These are phyloP conservation scores for Nothophoma quercina DNA, from an alignment of 2,329 filamentous ascomycete genomes.

Conservation along the genomic window DNA sequence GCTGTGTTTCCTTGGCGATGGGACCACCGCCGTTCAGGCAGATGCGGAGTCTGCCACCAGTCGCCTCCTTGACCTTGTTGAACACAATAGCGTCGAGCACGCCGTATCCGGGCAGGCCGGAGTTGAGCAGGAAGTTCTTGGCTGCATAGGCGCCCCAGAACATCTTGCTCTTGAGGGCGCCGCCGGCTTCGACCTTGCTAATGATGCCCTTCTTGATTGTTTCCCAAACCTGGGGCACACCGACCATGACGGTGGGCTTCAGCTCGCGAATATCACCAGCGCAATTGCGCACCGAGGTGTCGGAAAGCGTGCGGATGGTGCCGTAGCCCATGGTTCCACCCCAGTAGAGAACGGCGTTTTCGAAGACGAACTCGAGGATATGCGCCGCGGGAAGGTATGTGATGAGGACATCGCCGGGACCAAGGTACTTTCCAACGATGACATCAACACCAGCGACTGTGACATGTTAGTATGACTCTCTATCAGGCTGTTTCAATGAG, in stretches of 20 bases:
- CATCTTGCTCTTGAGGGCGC: conserved; percentile 74
- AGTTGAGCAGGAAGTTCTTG: conserved; percentile 67
- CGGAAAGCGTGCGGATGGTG: conserved; percentile 86
- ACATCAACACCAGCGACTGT: conserved; percentile 78
- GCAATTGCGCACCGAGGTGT: conserved; percentile 86
- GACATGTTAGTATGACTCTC: conserved; percentile 19
- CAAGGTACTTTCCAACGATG: conserved; percentile 79
- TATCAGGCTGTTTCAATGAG: conserved; percentile 16
- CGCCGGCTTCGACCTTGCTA: conserved; percentile 75
- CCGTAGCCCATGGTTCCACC: conserved; percentile 94
- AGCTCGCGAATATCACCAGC: conserved; percentile 94
- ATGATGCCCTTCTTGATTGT: conserved; percentile 95
- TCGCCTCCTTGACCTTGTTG: conserved; percentile 88
- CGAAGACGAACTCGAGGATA: conserved; percentile 95
- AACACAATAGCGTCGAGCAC: conserved; percentile 86
- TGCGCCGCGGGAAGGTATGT: conserved; percentile 95
- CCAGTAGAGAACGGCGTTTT: conserved; percentile 88
- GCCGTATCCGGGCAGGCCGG: conserved; percentile 69
- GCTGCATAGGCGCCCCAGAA: conserved; percentile 75
- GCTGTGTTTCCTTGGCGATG: conserved; percentile 84
- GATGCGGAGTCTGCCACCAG: conserved; percentile 85
- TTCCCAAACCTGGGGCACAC: conserved; percentile 97
- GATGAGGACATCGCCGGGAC: conserved; percentile 78
- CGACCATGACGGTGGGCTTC: conserved; percentile 86
- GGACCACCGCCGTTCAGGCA: conserved; percentile 95